Evolutionary conservation across 2,329 filamentous ascomycete genomes (phyloP), one percentile per base, ranked within the genome.

Genomic region (Sphaerostilbella broomeana): DNA sequence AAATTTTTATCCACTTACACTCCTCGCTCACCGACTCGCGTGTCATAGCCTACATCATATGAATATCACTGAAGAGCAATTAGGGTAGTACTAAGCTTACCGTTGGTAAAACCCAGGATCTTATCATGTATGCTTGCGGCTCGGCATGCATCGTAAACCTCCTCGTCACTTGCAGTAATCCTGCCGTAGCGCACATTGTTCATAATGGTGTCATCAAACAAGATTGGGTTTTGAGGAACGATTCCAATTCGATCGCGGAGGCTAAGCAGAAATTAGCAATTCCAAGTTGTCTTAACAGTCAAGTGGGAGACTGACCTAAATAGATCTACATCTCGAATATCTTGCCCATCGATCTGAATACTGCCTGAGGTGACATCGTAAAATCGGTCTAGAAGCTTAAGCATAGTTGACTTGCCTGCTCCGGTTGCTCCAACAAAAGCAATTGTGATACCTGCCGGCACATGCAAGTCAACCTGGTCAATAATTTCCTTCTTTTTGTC

Each of bases 341-440:
- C 72, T 42, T 77, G 70, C 2, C 68, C 72, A 42, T 80, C 73
- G 24, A 80, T 72, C 6, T 59, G 57, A 44, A 81, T 73, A 9
- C 61, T 61, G 2, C 76, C 77, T 7, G 58, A 56, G 0, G 62
- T 70, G 2, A 75, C 70, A 43, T 79, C 73, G 53, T 79, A 79
- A 49, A 75, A 77, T 1, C 75, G 72, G 49, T 73, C 69, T 5
- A 79, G 58, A n/a, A 79, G 63, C 51, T 75, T 76, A 27, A 77
- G 55, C 20, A 75, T 65, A 1, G 74, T 78, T 1, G 73, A 76
- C 48, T 78, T 78, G 24, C 75, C 75, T 9, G 74, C 73, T 16
- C 75, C 75, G 9, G 74, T 79, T 30, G 73, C 67, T 9, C 76
- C 75, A 7, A 79, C 75, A 56, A 79, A 75, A 9, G 76, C 75